Evolutionary conservation across 768 basidiomycete species (phyloP).

Genomic region (Mycena haematopus): DNA sequence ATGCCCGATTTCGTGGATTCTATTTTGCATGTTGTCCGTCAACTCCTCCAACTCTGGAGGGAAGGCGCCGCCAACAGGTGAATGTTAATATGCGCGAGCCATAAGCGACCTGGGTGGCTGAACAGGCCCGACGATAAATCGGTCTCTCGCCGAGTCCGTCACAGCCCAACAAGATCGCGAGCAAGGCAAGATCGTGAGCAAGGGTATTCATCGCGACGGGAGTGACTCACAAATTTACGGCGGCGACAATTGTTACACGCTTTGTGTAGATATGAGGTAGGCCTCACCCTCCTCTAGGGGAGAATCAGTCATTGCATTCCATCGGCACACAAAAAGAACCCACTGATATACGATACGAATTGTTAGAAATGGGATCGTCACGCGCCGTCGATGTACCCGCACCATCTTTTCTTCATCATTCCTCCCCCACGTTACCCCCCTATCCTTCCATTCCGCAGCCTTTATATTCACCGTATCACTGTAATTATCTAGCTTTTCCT

Average conservation of each 20-base stretch:
- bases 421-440: too few species aligned
- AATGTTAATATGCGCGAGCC: slow-evolving; percentile 9
- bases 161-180: background rate
- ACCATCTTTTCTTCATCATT: too few species aligned
- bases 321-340: background rate
- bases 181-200: background rate
- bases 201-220: too few species aligned
- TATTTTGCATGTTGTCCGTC: background rate
- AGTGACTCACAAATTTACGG: slow-evolving; percentile 6
- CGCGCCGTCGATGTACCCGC: too few species aligned
- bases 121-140: slow-evolving; percentile 11
- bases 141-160: slow-evolving; percentile 15
- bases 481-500: too few species aligned
- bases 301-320: background rate
- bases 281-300: background rate
- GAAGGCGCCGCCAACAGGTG: background rate
- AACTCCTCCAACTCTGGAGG: background rate
- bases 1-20: slow-evolving; percentile 1
- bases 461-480: too few species aligned
- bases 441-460: too few species aligned
- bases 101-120: slow-evolving; percentile 8
- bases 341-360: too few species aligned
- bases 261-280: background rate
- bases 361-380: background rate
- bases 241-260: background rate